Conservation (phyloP, 1,284 basidiomycete genomes). For the Termitomyces sp. region DNA sequence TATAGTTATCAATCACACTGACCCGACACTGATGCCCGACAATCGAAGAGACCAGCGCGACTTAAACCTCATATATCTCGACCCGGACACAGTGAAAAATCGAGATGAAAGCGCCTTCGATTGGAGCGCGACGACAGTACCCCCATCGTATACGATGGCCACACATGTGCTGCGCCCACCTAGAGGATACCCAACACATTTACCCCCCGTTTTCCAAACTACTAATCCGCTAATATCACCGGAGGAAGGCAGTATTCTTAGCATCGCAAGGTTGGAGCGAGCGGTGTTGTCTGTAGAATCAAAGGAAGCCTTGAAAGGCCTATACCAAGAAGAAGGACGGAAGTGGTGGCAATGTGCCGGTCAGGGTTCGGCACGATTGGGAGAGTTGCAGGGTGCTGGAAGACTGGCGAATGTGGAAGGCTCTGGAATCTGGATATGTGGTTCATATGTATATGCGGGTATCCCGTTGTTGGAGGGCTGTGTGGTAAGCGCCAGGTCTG, state of each 20-base stretch:
- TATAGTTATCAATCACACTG: constrained; percentile 69
- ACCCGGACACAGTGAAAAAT: constrained; percentile 7
- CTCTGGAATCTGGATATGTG: constrained; percentile 55
- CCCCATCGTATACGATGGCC: constrained; percentile 56
- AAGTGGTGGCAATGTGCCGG: constrained; percentile 37
- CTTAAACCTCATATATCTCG: constrained; percentile 53
- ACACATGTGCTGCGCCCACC: constrained; percentile 48
- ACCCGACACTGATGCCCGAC: constrained; percentile 50
- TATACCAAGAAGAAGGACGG: constrained; percentile 34
- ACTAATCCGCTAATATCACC: constrained; percentile 67
- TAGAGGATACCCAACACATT: constrained; percentile 24
- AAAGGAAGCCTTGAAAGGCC: constrained; percentile 43
- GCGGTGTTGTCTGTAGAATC: constrained; percentile 49
- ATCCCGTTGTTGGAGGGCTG: constrained; percentile 66
- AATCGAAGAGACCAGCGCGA: constrained; percentile 48
- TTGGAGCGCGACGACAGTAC: constrained; percentile 25
- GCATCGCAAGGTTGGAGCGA: constrained; percentile 56
- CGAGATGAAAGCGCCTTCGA: constrained; percentile 6
- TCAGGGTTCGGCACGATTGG: constrained; percentile 33
- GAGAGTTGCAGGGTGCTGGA: constrained; percentile 48
- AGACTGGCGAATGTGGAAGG: constrained; percentile 22
- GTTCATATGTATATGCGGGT: constrained; percentile 52
- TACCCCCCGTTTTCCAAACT: constrained; percentile 56
- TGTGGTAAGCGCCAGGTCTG: constrained; percentile 53
- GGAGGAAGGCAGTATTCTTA: constrained; percentile 43